Evolutionary conservation across 352 stramenopile species (phyloP).

Genomic region (Pythium graminicola): DNA sequence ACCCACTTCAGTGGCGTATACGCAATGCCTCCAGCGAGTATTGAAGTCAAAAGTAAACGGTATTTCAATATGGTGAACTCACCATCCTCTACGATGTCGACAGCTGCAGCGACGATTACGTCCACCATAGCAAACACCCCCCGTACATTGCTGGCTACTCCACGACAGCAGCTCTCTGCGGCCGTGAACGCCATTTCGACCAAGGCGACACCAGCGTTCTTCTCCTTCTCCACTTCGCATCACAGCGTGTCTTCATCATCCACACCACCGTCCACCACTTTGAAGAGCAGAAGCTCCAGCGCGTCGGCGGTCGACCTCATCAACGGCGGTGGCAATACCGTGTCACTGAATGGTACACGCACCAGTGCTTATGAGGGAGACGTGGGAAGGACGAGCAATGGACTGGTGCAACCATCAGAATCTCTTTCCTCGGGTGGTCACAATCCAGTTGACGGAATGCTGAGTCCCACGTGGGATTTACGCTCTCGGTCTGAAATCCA

Average conservation of each 20-base stretch:
- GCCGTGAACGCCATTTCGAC: slow-evolving; percentile 72
- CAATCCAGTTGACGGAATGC: neutral
- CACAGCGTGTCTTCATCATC: slow-evolving; percentile 5
- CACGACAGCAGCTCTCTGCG: slow-evolving; percentile 67
- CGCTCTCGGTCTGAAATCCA: slow-evolving; percentile 49
- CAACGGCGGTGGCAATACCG: neutral
- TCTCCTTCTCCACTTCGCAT: slow-evolving; percentile 36
- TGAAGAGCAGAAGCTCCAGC: slow-evolving; percentile 9
- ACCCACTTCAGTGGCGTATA: slow-evolving; percentile 43
- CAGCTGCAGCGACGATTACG: slow-evolving; percentile 57
- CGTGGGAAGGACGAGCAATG: neutral
- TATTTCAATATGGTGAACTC: slow-evolving; percentile 56
- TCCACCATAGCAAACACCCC: slow-evolving; percentile 71
- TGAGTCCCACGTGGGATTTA: slow-evolving; percentile 46
- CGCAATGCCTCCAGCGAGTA: slow-evolving; percentile 50
- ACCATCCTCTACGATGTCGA: slow-evolving; percentile 61
- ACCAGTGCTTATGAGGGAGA: neutral
- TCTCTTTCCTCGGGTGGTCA: neutral
- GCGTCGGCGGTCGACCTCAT: slow-evolving; percentile 5
- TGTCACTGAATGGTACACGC: neutral
- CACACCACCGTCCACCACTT: neutral
- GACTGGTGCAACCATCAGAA: neutral
- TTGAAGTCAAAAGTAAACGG: slow-evolving; percentile 60
- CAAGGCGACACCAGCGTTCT: slow-evolving; percentile 63
- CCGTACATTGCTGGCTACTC: slow-evolving; percentile 49